These are phyloP conservation scores for Bretschneidera sinensis DNA, from an alignment of 345 rosid species.

Conservation along the genomic window DNA sequence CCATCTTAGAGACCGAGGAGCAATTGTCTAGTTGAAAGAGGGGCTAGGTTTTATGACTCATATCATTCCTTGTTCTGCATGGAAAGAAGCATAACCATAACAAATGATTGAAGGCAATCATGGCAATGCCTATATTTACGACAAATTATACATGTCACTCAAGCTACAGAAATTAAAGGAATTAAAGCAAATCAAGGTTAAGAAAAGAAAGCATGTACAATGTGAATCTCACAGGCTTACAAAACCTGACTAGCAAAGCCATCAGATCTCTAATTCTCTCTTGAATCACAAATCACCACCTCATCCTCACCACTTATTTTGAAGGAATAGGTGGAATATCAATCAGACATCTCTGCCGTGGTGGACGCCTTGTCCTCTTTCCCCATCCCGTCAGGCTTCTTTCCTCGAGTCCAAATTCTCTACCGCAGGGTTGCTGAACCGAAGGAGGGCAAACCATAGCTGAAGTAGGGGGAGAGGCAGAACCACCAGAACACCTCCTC, in stretches of 20 bases:
- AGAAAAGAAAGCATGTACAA: constrained; percentile 6
- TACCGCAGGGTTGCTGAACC: constrained; percentile 29
- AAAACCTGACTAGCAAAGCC: constrained; percentile 3
- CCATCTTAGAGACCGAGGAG: too few species aligned
- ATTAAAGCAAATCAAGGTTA: not conserved
- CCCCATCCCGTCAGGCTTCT: constrained; percentile 70
- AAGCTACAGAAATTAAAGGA: not conserved
- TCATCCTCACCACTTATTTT: constrained; percentile 6
- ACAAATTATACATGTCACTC: constrained; percentile 19
- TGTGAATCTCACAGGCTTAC: not conserved
- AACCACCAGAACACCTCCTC: constrained; percentile 27
- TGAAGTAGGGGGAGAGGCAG: constrained; percentile 13
- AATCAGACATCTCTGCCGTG: constrained; percentile 48
- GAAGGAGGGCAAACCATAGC: constrained; percentile 8
- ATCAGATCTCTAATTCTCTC: constrained; percentile 9
- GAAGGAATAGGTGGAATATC: constrained; percentile 23
- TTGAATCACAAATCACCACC: not conserved
- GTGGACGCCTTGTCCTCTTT: constrained; percentile 75
- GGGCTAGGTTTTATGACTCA: too few species aligned
- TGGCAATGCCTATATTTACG: too few species aligned
- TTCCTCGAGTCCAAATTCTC: constrained; percentile 39
- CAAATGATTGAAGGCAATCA: too few species aligned
- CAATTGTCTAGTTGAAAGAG: too few species aligned
- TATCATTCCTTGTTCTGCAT: too few species aligned
- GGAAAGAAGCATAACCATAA: too few species aligned